Base-by-base conservation (phyloP, 306 rosid species). In the Malus orientalis region DNA sequence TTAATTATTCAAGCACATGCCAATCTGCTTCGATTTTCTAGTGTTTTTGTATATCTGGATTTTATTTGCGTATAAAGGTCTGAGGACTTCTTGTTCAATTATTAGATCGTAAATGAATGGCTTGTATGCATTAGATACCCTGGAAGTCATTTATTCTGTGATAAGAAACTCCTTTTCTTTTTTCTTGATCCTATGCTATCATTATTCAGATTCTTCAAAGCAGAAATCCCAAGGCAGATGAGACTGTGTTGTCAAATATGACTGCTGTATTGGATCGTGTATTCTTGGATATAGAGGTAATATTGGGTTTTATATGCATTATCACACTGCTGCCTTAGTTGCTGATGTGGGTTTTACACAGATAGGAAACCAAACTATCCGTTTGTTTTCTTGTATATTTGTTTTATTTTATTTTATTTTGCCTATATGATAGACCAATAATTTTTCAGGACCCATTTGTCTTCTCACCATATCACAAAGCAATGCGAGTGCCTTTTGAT, bases 401-500 rank as follows among this genome's bases (percentile, higher is more conserved):
- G 19, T 49, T 14, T 49, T 49, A 49, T 49, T 49, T 15, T 49
- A 15, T 49, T 49, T 49, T 4, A 14, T 49, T 49, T 49, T 49
- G 19, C 15, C 54, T 49, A 49, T 49, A 15, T 4, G 54, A 49
- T 62, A 25, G 77, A 59, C 67, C 58, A 72, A 85, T 85, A 69
- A 76, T 54, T 83, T 84, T 84, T 84, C 91, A 96, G 99, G 99
- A 96, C 47, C 97, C 99, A 63, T 96, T 88, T 88, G 89, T 82
- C 84, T 96, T 96, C 85, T 66, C 87, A 75, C 86, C 99, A 76
- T 67, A 85, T 81, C 99, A 96, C 91, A 91, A 88, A 81, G 99
- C 98, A 72, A 74, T 91, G 82, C 87, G 99, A 78, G 91, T 89
- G 83, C 99, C 99, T 78, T 96, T 89, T 87, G 99, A 96, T 88